Base-by-base conservation (phyloP, 2,329 filamentous ascomycete species). In the Pyrenochaeta sp. region DNA sequence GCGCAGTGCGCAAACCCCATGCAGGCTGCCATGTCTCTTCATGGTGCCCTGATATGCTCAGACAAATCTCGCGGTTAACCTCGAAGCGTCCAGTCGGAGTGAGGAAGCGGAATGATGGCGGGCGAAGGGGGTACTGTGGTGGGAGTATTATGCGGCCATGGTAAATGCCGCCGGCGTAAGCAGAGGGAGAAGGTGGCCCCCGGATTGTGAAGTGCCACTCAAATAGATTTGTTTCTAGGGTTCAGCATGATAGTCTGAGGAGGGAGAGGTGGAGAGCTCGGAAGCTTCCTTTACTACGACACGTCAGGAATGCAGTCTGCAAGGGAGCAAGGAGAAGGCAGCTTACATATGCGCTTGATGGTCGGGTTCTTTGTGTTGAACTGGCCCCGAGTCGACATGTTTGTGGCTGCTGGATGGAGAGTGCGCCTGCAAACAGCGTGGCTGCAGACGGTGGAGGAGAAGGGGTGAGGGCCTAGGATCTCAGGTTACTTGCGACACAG, bases 191-290 rank as follows among this genome's bases (percentile, higher is more conserved):
- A 0, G 94, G 94, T 0, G 94, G 93, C 0, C 95, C 95, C 45
- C 89, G 87, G n/a, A 99, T 83, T 0, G 95, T 99, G 79, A 98
- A 99, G 81, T 99, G 95, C 95, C 95, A 99, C 78, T 98, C 93
- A 78, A 97, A 97, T 48, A 99, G 87, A 77, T 98, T 92, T 29
- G 86, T 83, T 72, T 98, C 94, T 58, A 94, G 0, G 95, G 95
- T 3, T 88, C 83, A 35, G 94, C 95, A 64, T 89, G 86, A 78
- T 94, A 96, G 79, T 97, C 92, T 48, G 90, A 82, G 2, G 91
- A 95, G 4, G 94, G 92, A 32, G 90, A 85, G 53, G 82, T 83
- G 56, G 91, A 87, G 50, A 99, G 86, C 75, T 98, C 95, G 54
- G 90, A 84, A 52, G 94, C 93, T 86, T 98, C 95, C 77, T 91